Conservation (phyloP, 148 eudicot species). For the Arctostaphylos glauca region DNA sequence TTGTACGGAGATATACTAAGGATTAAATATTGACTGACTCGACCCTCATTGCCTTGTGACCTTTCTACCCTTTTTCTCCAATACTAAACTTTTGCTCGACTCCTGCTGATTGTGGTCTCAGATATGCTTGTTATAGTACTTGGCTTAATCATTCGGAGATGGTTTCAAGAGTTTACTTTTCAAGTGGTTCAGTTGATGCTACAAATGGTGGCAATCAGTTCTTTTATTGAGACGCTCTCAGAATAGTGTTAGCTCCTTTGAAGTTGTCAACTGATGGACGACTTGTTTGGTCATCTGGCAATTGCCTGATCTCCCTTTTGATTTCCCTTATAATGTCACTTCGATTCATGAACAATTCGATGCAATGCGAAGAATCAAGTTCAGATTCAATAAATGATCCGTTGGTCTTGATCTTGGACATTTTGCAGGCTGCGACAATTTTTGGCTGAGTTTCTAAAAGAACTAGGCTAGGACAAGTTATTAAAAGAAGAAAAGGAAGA, state of each 20-base stretch:
- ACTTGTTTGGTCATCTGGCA: too few relatives aligned
- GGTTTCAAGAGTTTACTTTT: not conserved
- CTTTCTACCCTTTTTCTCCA: not conserved
- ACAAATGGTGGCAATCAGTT: not conserved
- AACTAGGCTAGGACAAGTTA: too few relatives aligned
- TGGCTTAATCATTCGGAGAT: not conserved
- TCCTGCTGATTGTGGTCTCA: not conserved
- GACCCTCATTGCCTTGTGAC: not conserved
- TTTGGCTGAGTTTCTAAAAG: not conserved
- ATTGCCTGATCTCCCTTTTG: too few relatives aligned
- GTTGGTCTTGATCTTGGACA: not conserved
- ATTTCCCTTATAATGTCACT: not conserved
- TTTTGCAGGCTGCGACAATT: not conserved
- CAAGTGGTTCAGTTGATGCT: not conserved
- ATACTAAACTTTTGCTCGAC: not conserved
- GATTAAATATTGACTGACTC: not conserved
- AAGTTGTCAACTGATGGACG: too few relatives aligned
- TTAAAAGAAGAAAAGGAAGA: too few relatives aligned
- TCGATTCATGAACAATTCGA: not conserved
- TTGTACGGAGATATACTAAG: not conserved
- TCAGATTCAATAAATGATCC: not conserved
- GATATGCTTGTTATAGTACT: not conserved
- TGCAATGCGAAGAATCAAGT: not conserved
- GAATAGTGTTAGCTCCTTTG: not conserved
- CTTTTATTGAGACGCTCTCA: not conserved